Evolutionary conservation across 1,284 basidiomycete species (phyloP), one percentile per base, ranked within the genome.

Genomic region (Coniophora puteana): DNA sequence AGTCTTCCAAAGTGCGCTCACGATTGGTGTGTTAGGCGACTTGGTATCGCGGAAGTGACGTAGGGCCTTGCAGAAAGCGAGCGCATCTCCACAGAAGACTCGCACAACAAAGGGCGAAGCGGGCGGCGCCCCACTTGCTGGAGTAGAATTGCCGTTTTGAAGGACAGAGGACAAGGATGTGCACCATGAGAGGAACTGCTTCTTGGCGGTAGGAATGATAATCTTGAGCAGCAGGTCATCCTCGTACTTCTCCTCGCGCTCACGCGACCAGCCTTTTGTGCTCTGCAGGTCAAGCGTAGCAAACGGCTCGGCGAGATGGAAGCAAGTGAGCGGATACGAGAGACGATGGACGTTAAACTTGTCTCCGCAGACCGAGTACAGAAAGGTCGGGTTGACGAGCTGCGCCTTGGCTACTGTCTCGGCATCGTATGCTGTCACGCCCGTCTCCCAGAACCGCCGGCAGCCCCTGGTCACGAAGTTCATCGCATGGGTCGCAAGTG

Each of bases 301-400:
- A 7, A 70, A 65, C 1, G 59, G 53, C 1, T 66, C 51, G 0
- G 68, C 69, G 3, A 75, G 58, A 50, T 78, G 74, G 53, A 79
- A 80, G 6, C 64, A 51, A 2, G 57, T 34, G 0, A 76, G 41
- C 1, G 77, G 76, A 47, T 71, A 61, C 0, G 66, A 69, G 1
- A 60, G 68, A 44, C 74, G 73, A 44, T 79, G 74, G 1, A 74
- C 58, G 22, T 61, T 50, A 42, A 69, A 75, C 7, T 54, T 58
- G 26, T 71, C 63, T 5, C 72, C 69, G 1, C 55, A 50, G 3
- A 53, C 41, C 4, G 69, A 68, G 49, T 72, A 76, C 0, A 62
- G 63, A 29, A 76, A 76, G 0, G 69, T 72, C 0, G 77, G 73
- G 41, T 79, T 78, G 23, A 69, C 44, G 16, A 59, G 30, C 1